Conservation (phyloP, 768 basidiomycete species). For the Leucogyrophana mollusca region DNA sequence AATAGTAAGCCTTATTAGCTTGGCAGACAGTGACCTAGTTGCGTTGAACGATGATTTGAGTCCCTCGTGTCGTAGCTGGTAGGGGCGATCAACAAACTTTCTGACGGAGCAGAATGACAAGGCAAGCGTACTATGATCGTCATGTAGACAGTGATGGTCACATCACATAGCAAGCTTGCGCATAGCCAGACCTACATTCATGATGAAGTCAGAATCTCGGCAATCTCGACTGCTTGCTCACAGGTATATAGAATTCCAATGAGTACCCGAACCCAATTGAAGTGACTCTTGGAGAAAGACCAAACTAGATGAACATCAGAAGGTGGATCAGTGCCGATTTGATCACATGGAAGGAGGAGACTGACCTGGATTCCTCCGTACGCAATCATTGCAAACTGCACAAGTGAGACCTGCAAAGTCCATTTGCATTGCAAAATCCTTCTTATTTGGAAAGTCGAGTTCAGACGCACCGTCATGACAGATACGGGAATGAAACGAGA, state of each 20-base stretch:
- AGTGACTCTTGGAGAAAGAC: no score
- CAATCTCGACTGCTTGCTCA: neutral
- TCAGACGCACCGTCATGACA: constrained; percentile 21
- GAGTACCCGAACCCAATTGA: neutral
- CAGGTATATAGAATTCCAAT: constrained; percentile 10
- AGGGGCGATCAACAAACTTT: neutral
- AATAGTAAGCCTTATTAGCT: constrained; percentile 1
- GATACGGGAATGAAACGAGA: neutral
- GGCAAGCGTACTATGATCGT: constrained; percentile 5
- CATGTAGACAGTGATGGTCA: constrained; percentile 20
- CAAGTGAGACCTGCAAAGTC: constrained; percentile 16
- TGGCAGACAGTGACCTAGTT: neutral
- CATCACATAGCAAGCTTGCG: constrained; percentile 15
- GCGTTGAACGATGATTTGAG: neutral
- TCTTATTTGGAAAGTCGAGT: no score
- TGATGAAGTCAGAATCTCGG: neutral
- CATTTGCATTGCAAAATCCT: no score
- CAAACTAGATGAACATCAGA: no score
- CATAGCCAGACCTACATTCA: constrained; percentile 20
- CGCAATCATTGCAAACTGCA: constrained; percentile 19
- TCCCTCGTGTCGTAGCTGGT: neutral
- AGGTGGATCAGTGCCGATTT: no score
- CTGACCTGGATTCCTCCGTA: constrained; percentile 3
- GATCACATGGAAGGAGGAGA: no score
- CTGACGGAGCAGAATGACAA: no score